Evolutionary conservation across 2,329 filamentous ascomycete species (phyloP).

Genomic region (Tolypocladium ophioglossoides): DNA sequence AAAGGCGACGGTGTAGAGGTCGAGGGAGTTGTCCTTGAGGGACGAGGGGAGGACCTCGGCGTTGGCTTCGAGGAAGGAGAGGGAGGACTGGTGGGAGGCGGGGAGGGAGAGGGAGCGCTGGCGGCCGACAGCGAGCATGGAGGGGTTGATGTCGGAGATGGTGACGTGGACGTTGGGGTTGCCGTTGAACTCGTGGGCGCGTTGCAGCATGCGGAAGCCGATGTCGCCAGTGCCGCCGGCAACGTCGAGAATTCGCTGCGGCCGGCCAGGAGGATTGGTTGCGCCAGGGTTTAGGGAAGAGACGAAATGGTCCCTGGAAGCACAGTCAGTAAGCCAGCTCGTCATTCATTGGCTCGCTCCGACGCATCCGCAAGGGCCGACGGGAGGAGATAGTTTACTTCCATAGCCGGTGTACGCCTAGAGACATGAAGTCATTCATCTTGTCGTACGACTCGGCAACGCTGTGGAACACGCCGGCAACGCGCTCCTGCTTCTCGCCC

Average conservation of each 20-base stretch:
- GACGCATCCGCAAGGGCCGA: too few species aligned
- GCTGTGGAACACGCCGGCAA: constrained; percentile 85
- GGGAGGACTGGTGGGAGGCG: constrained; percentile 42
- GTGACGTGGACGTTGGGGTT: constrained; percentile 77
- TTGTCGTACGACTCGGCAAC: constrained; percentile 91
- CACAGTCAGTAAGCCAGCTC: not conserved
- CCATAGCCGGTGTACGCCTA: constrained; percentile 94
- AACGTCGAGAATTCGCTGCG: constrained; percentile 80
- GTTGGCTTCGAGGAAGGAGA: constrained; percentile 79
- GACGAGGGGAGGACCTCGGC: constrained; percentile 60
- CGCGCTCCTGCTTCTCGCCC: constrained; percentile 59
- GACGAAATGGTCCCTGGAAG: constrained; percentile 72
- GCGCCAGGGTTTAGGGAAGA: constrained; percentile 77
- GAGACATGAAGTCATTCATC: constrained; percentile 99
- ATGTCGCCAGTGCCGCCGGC: constrained; percentile 97
- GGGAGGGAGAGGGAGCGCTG: constrained; percentile 58
- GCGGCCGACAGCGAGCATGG: constrained; percentile 83
- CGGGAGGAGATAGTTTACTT: constrained; percentile 39
- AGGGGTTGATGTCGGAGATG: constrained; percentile 90
- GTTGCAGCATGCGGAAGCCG: constrained; percentile 89
- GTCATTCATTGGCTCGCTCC: not conserved
- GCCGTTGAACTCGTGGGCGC: constrained; percentile 66
- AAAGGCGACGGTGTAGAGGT: constrained; percentile 95
- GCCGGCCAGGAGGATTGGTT: constrained; percentile 28
- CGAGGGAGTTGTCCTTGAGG: constrained; percentile 62